phyloP scores from a whole-genome alignment of 352 stramenopile genomes.

The Albugo candida region DNA sequence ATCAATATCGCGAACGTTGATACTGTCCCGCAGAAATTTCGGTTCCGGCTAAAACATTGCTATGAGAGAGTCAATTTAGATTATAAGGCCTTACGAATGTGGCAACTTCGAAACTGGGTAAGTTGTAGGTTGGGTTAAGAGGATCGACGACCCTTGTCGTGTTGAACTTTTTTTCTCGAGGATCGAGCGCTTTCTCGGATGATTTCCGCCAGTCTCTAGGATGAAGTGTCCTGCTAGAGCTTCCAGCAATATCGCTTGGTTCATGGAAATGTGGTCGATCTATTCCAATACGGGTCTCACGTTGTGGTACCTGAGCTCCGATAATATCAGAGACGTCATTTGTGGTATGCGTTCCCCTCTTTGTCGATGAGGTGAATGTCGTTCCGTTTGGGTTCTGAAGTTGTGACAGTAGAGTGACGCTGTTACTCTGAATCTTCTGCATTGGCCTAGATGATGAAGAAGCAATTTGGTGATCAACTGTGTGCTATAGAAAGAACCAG shows the following conservation, averaged over 20 bases:
- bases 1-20: conserved; percentile 51
- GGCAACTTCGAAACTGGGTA: conserved; percentile 10
- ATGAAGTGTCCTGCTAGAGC: conserved; percentile 36
- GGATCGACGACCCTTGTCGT: conserved; percentile 50
- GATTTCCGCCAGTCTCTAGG: conserved; percentile 7
- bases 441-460: too few species aligned
- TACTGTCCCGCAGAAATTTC: conserved; percentile 55
- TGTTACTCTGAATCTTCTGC: too few species aligned
- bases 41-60: conserved; percentile 13
- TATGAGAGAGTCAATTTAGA: neutral
- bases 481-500: too few species aligned
- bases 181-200: too few species aligned
- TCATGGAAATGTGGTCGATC: conserved; percentile 46
- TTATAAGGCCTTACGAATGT: too few species aligned
- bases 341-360: conserved; percentile 15
- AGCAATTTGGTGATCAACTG: too few species aligned
- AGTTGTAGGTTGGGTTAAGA: conserved; percentile 34
- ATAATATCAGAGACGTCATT: conserved; percentile 52
- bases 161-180: conserved; percentile 6
- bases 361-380: neutral
- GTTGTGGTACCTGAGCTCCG: conserved; percentile 8
- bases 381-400: too few species aligned
- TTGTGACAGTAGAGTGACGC: too few species aligned
- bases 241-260: conserved; percentile 33
- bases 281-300: conserved; percentile 24